These are phyloP conservation scores for Saprolegnia diclina DNA, from an alignment of 352 stramenopile genomes.

Conservation along the genomic window DNA sequence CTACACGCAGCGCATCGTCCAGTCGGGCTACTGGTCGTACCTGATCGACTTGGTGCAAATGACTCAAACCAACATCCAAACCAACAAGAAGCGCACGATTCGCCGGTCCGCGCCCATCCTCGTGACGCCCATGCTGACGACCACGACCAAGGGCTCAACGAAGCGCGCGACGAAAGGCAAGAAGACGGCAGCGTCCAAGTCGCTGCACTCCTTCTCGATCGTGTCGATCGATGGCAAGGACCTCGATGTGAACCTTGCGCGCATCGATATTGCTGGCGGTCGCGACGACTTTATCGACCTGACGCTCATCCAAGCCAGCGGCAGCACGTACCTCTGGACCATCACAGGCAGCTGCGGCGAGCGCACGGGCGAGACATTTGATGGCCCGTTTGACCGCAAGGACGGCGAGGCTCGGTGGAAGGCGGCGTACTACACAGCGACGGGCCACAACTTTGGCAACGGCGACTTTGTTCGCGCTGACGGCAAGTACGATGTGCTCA, in stretches of 20 bases:
- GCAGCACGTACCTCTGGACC: not conserved
- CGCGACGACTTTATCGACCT: slow-evolving; percentile 2
- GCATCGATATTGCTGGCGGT: not conserved
- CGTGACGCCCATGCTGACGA: no score
- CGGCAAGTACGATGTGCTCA: slow-evolving; percentile 5
- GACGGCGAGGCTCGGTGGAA: not conserved
- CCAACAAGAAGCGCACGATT: slow-evolving; percentile 30
- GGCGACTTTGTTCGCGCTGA: not conserved
- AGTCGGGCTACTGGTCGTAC: slow-evolving; percentile 30
- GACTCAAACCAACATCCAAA: slow-evolving; percentile 29
- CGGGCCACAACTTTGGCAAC: not conserved
- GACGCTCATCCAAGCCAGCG: not conserved
- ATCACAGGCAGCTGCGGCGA: not conserved
- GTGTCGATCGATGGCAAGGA: not conserved
- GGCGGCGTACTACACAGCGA: not conserved
- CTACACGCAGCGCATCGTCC: slow-evolving; percentile 29
- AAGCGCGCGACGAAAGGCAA: not conserved
- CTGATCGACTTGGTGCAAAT: slow-evolving; percentile 28
- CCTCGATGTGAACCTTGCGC: not conserved
- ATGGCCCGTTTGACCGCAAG: not conserved
- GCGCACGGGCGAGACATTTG: not conserved
- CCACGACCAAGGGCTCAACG: not conserved
- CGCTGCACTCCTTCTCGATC: not conserved
- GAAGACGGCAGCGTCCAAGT: not conserved
- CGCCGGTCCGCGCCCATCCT: not conserved